Evolutionary conservation across 1,139 yeast genomes (phyloP).

Genomic region (Debaryomyces coudertii): DNA sequence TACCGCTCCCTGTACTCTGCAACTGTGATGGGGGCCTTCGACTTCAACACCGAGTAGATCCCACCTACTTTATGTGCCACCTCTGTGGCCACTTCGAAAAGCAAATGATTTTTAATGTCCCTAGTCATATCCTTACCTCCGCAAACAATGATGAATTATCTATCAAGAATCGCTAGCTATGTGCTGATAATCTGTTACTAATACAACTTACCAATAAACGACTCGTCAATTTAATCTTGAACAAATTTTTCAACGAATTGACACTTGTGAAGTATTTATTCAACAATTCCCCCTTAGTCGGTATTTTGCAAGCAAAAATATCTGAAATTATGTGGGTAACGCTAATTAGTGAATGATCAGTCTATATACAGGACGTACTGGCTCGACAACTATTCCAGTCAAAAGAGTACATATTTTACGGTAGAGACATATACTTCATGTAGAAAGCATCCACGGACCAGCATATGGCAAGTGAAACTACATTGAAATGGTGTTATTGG

Average conservation of each 20-base stretch:
- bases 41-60: constrained; percentile 92
- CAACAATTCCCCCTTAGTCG: neutral
- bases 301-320: constrained; percentile 3
- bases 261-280: neutral
- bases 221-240: neutral
- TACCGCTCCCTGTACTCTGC: constrained; percentile 91
- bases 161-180: neutral
- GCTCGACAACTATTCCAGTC: neutral
- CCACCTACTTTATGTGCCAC: constrained; percentile 99
- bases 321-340: constrained; percentile 4
- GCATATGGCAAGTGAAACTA: no score
- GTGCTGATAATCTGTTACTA: neutral
- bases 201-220: neutral
- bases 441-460: neutral
- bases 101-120: constrained; percentile 78
- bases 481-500: no score
- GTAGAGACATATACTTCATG: neutral
- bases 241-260: neutral
- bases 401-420: neutral
- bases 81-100: constrained; percentile 95
- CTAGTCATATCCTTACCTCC: constrained; percentile 53
- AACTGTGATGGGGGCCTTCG: constrained; percentile 95
- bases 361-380: constrained; percentile 1
- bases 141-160: neutral
- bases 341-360: constrained; percentile 6